Evolutionary conservation across 768 basidiomycete species (phyloP).

Genomic region (Lactifluus echinatus): DNA sequence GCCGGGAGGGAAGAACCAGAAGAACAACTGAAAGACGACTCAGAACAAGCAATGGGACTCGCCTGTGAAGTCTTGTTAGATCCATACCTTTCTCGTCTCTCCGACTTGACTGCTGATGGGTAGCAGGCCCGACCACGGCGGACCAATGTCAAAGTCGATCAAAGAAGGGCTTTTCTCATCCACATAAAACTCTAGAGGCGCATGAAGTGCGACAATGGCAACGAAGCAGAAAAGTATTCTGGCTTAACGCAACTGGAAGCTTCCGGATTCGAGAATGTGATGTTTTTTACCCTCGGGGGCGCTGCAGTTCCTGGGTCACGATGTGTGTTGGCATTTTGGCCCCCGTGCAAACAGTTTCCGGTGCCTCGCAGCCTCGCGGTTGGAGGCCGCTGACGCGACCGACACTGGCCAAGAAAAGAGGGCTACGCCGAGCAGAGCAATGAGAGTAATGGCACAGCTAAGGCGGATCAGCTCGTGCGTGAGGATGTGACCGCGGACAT

Average conservation of each 20-base stretch:
- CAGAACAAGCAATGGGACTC: conserved; percentile 18
- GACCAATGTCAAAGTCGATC: conserved; percentile 65
- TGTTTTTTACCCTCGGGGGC: conserved; percentile 39
- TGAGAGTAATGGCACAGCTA: not conserved
- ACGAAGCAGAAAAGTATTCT: not conserved
- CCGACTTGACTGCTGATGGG: conserved; percentile 53
- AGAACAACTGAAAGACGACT: conserved; percentile 48
- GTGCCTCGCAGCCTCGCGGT: too few relatives aligned
- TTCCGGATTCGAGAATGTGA: conserved; percentile 60
- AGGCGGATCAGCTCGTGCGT: too few relatives aligned
- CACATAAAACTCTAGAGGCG: conserved; percentile 53
- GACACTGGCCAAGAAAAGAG: not conserved
- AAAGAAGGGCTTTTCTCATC: conserved; percentile 56
- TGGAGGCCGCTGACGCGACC: not conserved
- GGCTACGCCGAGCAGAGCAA: not conserved
- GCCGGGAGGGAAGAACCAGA: conserved; percentile 80
- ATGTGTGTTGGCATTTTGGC: too few relatives aligned
- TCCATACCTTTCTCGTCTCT: conserved; percentile 59
- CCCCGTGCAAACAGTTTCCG: too few relatives aligned
- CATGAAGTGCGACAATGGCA: not conserved
- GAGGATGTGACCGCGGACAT: too few relatives aligned
- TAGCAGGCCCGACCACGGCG: conserved; percentile 66
- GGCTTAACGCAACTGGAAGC: conserved; percentile 38
- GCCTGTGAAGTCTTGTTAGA: not conserved
- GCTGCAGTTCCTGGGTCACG: too few relatives aligned